Evolutionary conservation across 2,329 filamentous ascomycete genomes (phyloP).

Genomic region (Xylogone sp.): DNA sequence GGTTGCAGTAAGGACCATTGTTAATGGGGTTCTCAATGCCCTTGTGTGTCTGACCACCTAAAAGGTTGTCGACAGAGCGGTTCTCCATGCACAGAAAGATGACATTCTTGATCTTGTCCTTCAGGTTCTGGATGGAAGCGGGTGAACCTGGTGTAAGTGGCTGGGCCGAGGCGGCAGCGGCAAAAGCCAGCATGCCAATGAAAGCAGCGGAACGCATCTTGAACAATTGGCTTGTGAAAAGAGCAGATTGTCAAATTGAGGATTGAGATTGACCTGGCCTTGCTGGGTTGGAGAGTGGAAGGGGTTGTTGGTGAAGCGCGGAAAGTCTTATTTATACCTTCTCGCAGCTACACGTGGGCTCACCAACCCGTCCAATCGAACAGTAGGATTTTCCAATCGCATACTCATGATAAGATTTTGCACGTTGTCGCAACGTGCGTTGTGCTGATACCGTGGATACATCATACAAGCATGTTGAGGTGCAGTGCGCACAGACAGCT

Average conservation of each 20-base stretch:
- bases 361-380: not conserved
- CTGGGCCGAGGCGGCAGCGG: slow-evolving; percentile 3
- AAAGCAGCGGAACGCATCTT: slow-evolving; percentile 2
- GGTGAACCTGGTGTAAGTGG: slow-evolving; percentile 21
- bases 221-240: not conserved
- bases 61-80: slow-evolving; percentile 40
- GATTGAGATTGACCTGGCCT: not conserved
- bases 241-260: not conserved
- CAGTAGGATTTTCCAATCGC: not conserved
- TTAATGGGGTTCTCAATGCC: slow-evolving; percentile 39
- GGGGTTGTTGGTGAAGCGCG: not conserved
- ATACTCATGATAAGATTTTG: not conserved
- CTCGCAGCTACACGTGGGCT: not conserved
- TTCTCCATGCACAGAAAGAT: slow-evolving; percentile 38
- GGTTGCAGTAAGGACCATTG: slow-evolving; percentile 39
- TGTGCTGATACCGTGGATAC: not conserved
- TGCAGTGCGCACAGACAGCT: not conserved
- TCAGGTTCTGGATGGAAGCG: slow-evolving; percentile 29
- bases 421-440: not conserved
- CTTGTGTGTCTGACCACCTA: slow-evolving; percentile 35
- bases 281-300: not conserved
- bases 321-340: not conserved
- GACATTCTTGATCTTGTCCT: slow-evolving; percentile 33
- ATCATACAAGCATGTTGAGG: not conserved
- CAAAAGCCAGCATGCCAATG: slow-evolving; percentile 6